Conservation (phyloP, 768 basidiomycete species). For the button mushroom (Agaricus bisporus) region DNA sequence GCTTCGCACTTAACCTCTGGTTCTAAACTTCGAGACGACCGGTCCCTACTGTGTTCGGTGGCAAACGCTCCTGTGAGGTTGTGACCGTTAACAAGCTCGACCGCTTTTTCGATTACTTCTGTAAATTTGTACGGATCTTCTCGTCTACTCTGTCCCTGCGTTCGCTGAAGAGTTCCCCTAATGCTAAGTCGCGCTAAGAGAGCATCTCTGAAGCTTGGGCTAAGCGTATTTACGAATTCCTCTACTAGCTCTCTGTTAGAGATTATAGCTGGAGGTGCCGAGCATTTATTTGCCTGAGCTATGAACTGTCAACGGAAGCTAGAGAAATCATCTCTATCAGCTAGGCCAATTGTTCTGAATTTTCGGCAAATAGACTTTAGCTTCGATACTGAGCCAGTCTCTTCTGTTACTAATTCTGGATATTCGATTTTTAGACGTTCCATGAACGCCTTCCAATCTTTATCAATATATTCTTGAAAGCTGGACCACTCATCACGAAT, state of each 20-base stretch:
- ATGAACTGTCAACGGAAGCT: neutral
- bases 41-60: neutral
- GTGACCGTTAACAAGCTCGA: neutral
- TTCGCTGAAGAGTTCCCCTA: neutral
- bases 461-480: neutral
- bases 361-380: neutral
- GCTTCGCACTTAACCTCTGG: too few species aligned
- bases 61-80: neutral
- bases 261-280: neutral
- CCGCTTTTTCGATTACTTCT: neutral
- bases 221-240: neutral
- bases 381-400: neutral
- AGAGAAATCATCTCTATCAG: too few species aligned
- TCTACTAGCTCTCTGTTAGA: constrained; percentile 1
- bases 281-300: neutral
- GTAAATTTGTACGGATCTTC: neutral
- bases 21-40: too few species aligned
- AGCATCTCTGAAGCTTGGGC: neutral
- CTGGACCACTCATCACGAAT: neutral
- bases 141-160: neutral
- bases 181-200: neutral
- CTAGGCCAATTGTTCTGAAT: neutral
- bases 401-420: neutral
- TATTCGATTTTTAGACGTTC: too few species aligned
- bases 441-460: too few species aligned